phyloP scores from a whole-genome alignment of 2,329 filamentous ascomycete species.

The Epichloe amarillans region DNA sequence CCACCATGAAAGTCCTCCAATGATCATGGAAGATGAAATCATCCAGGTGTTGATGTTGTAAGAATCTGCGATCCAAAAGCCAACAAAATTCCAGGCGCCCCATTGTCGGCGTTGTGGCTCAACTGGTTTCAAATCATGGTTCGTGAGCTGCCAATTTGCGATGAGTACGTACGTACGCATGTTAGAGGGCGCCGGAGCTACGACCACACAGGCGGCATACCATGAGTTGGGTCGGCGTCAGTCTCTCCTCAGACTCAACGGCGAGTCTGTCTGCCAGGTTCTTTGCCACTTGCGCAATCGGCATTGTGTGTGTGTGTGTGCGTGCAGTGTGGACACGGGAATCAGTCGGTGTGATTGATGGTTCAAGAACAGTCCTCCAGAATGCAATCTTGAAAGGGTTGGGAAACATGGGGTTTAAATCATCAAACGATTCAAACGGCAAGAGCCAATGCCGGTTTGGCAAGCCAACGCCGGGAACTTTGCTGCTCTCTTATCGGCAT shows the following conservation, averaged over 20 bases:
- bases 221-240: conserved; percentile 72
- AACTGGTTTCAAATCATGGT: conserved; percentile 70
- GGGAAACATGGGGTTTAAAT: neutral
- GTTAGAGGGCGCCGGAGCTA: neutral
- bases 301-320: neutral
- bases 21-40: conserved; percentile 76
- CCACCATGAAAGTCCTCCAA: conserved; percentile 74
- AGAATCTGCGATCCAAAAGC: conserved; percentile 74
- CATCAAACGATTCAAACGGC: too few relatives aligned
- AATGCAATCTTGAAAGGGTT: neutral
- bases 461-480: neutral
- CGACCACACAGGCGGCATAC: conserved; percentile 21
- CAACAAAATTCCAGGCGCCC: conserved; percentile 78
- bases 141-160: conserved; percentile 47
- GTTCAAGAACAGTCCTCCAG: neutral
- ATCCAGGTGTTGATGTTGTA: conserved; percentile 94
- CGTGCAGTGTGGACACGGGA: neutral
- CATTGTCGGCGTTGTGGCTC: conserved; percentile 71
- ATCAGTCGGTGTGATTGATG: neutral
- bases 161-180: neutral
- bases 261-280: conserved; percentile 47
- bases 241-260: conserved; percentile 61
- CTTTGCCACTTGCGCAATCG: conserved; percentile 14
- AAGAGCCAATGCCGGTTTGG: neutral
- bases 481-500: neutral